Evolutionary conservation across 2,329 filamentous ascomycete genomes (phyloP).

Genomic region (Coleophoma cylindrospora): DNA sequence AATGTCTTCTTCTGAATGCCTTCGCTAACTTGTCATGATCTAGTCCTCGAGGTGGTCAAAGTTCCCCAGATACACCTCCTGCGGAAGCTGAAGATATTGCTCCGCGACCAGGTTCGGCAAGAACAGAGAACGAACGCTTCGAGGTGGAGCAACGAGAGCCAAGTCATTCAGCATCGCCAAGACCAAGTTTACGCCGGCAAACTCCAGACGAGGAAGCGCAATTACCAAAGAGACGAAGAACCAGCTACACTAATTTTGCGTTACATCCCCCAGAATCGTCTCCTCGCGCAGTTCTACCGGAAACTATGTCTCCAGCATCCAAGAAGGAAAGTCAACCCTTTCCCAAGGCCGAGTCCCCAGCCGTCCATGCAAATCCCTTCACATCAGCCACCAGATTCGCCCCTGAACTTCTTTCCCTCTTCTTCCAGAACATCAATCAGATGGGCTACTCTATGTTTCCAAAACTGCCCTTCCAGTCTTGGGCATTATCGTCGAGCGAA

Average conservation of each 20-base stretch:
- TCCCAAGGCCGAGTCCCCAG: constrained; percentile 1
- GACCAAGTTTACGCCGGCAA: constrained; percentile 15
- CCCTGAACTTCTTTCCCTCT: constrained; percentile 46
- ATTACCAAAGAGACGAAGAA: constrained; percentile 24
- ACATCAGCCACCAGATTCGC: constrained; percentile 42
- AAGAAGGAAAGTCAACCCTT: constrained; percentile 11
- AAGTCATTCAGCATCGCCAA: constrained; percentile 21
- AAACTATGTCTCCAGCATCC: constrained; percentile 13
- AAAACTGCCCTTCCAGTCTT: constrained; percentile 43
- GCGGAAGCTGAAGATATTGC: constrained; percentile 23
- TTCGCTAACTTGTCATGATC: constrained; percentile 29
- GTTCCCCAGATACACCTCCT: constrained; percentile 26
- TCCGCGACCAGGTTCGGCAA: constrained; percentile 21
- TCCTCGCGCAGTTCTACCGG: constrained; percentile 16
- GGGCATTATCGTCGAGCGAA: constrained; percentile 40
- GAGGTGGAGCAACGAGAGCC: constrained; percentile 20
- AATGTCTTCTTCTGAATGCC: too few species aligned
- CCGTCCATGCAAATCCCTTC: constrained; percentile 42
- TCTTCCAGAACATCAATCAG: constrained; percentile 51
- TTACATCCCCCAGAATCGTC: constrained; percentile 24
- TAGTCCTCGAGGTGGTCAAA: constrained; percentile 28
- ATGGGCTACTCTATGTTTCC: constrained; percentile 52
- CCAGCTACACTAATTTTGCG: constrained; percentile 22
- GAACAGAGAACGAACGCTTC: constrained; percentile 21
- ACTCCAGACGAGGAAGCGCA: constrained; percentile 23